These are phyloP conservation scores for Phalaenopsis aphrodite DNA, from an alignment of 106 monocot genomes.

Conservation along the genomic window DNA sequence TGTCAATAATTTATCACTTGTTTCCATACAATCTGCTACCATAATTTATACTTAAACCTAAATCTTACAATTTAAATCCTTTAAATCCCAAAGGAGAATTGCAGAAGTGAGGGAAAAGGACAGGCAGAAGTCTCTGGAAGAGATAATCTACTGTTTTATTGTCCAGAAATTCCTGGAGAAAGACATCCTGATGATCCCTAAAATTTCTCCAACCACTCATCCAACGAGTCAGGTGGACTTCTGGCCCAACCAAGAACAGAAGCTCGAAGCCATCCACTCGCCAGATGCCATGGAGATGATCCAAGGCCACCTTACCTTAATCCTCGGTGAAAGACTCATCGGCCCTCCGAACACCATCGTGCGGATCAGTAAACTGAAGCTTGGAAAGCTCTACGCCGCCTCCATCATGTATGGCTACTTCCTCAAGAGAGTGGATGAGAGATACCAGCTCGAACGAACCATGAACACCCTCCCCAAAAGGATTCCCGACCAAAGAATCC, in stretches of 20 bases:
- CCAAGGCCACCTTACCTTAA: constrained; percentile 64
- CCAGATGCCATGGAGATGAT: constrained; percentile 89
- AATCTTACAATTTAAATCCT: neutral
- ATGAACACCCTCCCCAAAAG: constrained; percentile 65
- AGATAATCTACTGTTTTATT: constrained; percentile 82
- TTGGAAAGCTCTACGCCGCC: constrained; percentile 96
- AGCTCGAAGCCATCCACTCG: constrained; percentile 69
- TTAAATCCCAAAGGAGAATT: constrained; percentile 58
- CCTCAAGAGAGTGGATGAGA: constrained; percentile 82
- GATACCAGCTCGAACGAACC: constrained; percentile 78
- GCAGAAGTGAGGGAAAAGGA: constrained; percentile 87
- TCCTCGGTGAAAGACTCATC: constrained; percentile 65
- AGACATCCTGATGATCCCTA: constrained; percentile 60
- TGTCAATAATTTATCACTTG: neutral
- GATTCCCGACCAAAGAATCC: constrained; percentile 17
- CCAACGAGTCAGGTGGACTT: constrained; percentile 40
- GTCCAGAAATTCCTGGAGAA: constrained; percentile 87
- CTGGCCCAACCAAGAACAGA: constrained; percentile 74
- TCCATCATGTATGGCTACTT: constrained; percentile 99
- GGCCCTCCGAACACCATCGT: constrained; percentile 60
- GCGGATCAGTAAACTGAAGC: constrained; percentile 82
- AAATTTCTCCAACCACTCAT: constrained; percentile 30
- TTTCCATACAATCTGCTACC: neutral
- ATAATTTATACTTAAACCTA: neutral
- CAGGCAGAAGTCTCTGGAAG: constrained; percentile 61